phyloP scores from a whole-genome alignment of 306 rosid genomes.

The Herpetospermum pedunculosum region DNA sequence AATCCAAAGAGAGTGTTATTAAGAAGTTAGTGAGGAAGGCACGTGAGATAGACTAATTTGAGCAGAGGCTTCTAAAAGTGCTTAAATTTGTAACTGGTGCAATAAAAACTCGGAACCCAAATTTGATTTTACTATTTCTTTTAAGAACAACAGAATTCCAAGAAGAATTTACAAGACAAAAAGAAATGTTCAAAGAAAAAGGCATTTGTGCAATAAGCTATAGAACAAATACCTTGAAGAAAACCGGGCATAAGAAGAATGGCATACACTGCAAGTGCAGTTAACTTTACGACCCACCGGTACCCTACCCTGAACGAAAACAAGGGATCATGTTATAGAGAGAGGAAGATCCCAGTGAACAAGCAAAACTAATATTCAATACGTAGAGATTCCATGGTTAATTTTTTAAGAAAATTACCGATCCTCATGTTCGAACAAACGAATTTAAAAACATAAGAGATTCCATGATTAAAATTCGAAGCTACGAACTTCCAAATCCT shows the following conservation, averaged over 20 bases:
- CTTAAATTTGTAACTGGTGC: not conserved
- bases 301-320: constrained; percentile 79
- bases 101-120: not conserved
- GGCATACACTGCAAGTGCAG: constrained; percentile 69
- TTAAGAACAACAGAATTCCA: not conserved
- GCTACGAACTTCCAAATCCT: not conserved
- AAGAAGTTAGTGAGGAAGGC: not conserved
- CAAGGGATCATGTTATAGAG: constrained; percentile 11
- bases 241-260: constrained; percentile 89
- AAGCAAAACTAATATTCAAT: not conserved
- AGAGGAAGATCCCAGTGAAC: not conserved
- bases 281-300: constrained; percentile 57
- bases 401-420: not conserved
- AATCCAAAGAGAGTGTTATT: not conserved
- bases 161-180: not conserved
- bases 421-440: not conserved
- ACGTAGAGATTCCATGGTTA: not conserved
- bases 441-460: not conserved
- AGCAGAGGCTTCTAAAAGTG: not conserved
- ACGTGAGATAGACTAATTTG: not conserved
- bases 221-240: constrained; percentile 53
- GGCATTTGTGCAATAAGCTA: not conserved
- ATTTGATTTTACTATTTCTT: not conserved
- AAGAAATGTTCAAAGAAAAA: not conserved
- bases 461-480: not conserved